phyloP scores from a whole-genome alignment of 1,139 yeast genomes.

The Yamadazyma triangularis region DNA sequence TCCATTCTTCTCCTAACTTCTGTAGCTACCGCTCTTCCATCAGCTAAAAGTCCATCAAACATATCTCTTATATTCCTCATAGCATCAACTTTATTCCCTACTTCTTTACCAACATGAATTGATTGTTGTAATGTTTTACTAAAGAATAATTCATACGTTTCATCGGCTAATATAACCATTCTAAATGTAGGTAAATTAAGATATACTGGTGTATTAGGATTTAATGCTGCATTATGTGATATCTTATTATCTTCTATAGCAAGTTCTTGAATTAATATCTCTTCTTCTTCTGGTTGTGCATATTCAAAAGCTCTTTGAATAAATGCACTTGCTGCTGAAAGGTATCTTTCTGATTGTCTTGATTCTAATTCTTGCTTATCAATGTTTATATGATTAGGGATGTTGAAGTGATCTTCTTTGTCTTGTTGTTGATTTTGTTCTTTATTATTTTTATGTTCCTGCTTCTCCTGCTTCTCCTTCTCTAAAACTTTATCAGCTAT shows the following conservation, averaged over 20 bases:
- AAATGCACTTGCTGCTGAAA: conserved; percentile 83
- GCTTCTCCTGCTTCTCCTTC: conserved; percentile 17
- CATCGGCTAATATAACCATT: conserved; percentile 93
- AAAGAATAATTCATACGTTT: conserved; percentile 83
- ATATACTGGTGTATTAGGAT: conserved; percentile 72
- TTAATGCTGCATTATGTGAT: conserved; percentile 69
- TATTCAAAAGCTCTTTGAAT: conserved; percentile 87
- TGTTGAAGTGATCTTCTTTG: conserved; percentile 32
- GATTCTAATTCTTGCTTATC: conserved; percentile 61
- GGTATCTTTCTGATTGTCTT: conserved; percentile 75
- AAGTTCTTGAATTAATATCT: conserved; percentile 36
- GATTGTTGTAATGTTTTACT: conserved; percentile 61
- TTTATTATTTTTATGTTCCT: conserved; percentile 10
- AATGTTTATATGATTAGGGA: conserved; percentile 58
- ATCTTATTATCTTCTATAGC: conserved; percentile 35
- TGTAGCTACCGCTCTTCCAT: conserved; percentile 85
- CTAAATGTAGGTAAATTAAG: conserved; percentile 86
- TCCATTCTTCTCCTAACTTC: conserved; percentile 88
- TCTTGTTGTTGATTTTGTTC: conserved; percentile 18
- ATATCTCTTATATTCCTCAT: conserved; percentile 74
- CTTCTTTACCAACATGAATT: conserved; percentile 60
- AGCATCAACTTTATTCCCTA: conserved; percentile 38
- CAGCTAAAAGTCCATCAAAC: conserved; percentile 89
- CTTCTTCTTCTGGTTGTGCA: conserved; percentile 64
- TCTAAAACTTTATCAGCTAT: conserved; percentile 57